Base-by-base conservation (phyloP, 176 grass and related monocot genomes). In the Musa itinerans region DNA sequence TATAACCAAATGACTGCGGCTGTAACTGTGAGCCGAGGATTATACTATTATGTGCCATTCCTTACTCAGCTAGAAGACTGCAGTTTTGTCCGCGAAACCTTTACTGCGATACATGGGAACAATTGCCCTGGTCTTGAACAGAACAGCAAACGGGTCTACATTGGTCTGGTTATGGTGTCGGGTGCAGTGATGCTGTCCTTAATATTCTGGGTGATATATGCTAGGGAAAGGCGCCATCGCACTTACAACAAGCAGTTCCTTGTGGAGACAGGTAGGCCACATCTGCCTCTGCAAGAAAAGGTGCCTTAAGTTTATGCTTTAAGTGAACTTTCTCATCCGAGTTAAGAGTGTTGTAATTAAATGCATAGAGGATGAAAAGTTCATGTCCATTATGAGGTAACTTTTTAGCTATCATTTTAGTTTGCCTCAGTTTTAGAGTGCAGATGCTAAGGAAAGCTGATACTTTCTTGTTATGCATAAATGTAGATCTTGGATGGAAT, bases 1-100 rank as follows among this genome's bases (percentile, higher is more conserved):
- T 94, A 99, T 65, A 27, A 14, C 8, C 90, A 99, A 81, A 99
- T 99, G 90, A 78, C 69, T 15, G 88, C 90, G 14, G 95, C 95
- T 51, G 63, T 81, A 15, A 83, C 79, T 57, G 79, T 94, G 53
- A 86, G 88, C 75, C 73, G 51, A 54, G 90, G 94, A 17, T 63
- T 98, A 26, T 89, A 86, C 80, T 81, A 86, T 75, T 94, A 81
- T 62, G 86, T 88, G 55, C 95, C 95, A 8, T 94, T 99, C 78
- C 83, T 94, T 6, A 86, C 82, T 68, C 73, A 88, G 65, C 86
- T 99, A 53, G 82, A 87, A 81, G 91, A 99, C 81, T 99, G 95
- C 91, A 84, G 57, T 27, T 99, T 99, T 53, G 95, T 83, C 0
- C 80, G 85, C 2, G 71, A 84, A 24, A 87, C 85, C 15, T 87